Conservation (phyloP, 352 stramenopile genomes). For the Phytophthora meadii region DNA sequence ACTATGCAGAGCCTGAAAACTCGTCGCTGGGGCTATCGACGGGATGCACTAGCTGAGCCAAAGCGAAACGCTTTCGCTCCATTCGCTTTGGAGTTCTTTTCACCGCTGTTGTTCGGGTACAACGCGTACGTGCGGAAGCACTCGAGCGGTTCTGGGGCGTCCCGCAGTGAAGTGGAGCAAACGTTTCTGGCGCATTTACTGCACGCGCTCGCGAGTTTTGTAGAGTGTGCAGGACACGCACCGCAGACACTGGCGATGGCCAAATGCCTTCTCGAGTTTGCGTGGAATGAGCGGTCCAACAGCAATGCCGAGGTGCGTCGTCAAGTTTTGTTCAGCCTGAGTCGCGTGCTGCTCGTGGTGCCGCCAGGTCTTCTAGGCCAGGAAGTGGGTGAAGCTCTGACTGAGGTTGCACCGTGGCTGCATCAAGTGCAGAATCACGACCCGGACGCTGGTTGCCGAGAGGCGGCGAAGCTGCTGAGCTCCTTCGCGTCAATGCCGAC, state of each 20-base stretch:
- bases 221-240: slow-evolving; percentile 71
- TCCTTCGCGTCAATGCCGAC: slow-evolving; percentile 49
- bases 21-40: slow-evolving; percentile 71
- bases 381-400: slow-evolving; percentile 55
- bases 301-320: slow-evolving; percentile 62
- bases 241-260: slow-evolving; percentile 70
- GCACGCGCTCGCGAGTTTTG: slow-evolving; percentile 68
- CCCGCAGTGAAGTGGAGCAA: slow-evolving; percentile 63
- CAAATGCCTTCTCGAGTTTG: slow-evolving; percentile 75
- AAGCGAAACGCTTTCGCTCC: slow-evolving; percentile 76
- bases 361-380: slow-evolving; percentile 62
- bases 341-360: slow-evolving; percentile 71
- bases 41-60: slow-evolving; percentile 47
- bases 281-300: slow-evolving; percentile 61
- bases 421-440: slow-evolving; percentile 51
- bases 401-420: slow-evolving; percentile 63
- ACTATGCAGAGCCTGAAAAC: slow-evolving; percentile 71
- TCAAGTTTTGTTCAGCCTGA: slow-evolving; percentile 78
- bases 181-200: slow-evolving; percentile 77
- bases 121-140: slow-evolving; percentile 59
- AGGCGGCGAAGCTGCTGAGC: slow-evolving; percentile 62
- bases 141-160: slow-evolving; percentile 23
- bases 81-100: slow-evolving; percentile 73
- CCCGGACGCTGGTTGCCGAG: slow-evolving; percentile 72
- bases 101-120: slow-evolving; percentile 78